Evolutionary conservation across 768 basidiomycete genomes (phyloP), one percentile per base, ranked within the genome.

Genomic region (Baorangia bicolor): DNA sequence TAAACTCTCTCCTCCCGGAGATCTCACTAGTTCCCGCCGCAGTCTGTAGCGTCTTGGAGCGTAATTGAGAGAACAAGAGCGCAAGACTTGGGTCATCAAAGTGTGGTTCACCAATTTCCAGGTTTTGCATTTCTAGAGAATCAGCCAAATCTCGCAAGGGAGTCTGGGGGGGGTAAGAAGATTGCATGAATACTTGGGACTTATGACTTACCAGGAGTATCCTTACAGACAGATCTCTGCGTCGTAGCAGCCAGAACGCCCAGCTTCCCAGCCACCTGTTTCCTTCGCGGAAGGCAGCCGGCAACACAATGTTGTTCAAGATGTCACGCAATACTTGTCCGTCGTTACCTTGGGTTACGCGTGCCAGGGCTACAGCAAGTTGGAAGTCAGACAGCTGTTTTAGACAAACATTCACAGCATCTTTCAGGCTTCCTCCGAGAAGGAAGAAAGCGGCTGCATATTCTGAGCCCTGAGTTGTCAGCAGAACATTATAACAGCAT

Each of bases 401-500:
- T 27, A 97, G 67, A 69, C 94, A 95, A 20, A 99, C 89, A 60
- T 84, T 90, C 31, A 94, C 90, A 3, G 96, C 95, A 61, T 98
- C 97, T 70, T 89, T 91, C 34, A 96, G 73, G 40, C 87, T 85
- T 23, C 86, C 88, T 9, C 93, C 96, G 0, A 99, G 82, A 39
- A 99, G 78, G 77, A 99, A 99, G 75, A 99, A 99, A 1, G 94
- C 95, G 0, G 94, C 94, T n/a, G 97, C 95, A 66, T 98, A 98
- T 68, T 94, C 97, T 98, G 67, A 13, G 20, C n/a, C 20, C 9
- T 53, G 18, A 23, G 30, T 25, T 27, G 49, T 60, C 27, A 67
- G 40, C 28, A 40, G 39, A 46, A 48, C n/a, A 25, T 23, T 13
- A 27, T 20, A 8, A 41, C 30, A 30, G n/a, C 18, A 23, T 30